Evolutionary conservation across 192 early-diverging fungal genomes (phyloP), one percentile per base, ranked within the genome.

Genomic region (Rhizoclosmatium globosum): DNA sequence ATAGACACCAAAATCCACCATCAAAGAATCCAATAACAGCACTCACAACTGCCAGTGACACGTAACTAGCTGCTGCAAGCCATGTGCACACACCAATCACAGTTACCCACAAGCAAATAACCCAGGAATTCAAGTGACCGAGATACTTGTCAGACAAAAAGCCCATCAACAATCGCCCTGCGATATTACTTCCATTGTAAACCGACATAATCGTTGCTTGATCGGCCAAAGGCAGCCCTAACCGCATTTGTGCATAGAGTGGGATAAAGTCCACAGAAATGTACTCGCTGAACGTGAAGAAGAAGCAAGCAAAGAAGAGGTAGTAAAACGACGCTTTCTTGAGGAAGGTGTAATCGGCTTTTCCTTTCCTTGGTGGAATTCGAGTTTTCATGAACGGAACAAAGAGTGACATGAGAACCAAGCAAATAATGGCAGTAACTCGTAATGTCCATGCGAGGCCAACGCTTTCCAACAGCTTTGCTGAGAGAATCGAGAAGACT

Each of bases 381-480:
- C 77, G 77, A 2, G 65, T 60, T 1, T 61, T 68, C 47, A 69
- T 71, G 56, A 78, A 57, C 1, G 68, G 58, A 19, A 46, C 19
- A n/a, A 59, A 39, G 82, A 74, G 85, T 85, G 0, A 77, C 81
- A 7, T 92, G 76, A 47, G 43, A 44, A 68, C 67, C 7, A 76
- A 50, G 41, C 74, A 46, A 9, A 59, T 67, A 4, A 93, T 79
- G 3, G 89, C 92, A 64, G 90, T 85, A 58, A 93, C 86, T 19
- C 94, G 89, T 38, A 96, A 84, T 0, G 92, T 85, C 91, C 92
- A 94, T 39, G 77, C 64, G 21, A 82, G 79, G 1, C 93, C 95
- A 41, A 93, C 17, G 1, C 44, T 58, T 38, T 87, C 85, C 4
- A 96, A 86, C 58, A 93, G 82, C 3, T 79, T 80, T 59, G 89